Evolutionary conservation across 306 rosid genomes (phyloP).

Genomic region (Citrullus colocynthis): DNA sequence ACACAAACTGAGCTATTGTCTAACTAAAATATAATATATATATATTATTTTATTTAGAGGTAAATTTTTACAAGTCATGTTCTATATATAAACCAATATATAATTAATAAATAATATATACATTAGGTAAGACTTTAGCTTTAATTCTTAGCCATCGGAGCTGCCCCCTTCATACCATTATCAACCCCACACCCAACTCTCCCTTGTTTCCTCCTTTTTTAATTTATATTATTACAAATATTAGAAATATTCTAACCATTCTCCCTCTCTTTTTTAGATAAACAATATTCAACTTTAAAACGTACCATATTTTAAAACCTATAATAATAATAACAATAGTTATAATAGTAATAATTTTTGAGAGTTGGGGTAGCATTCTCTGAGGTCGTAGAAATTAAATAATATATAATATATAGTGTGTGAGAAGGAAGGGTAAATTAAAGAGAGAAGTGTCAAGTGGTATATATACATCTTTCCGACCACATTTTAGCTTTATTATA

Average conservation of each 20-base stretch:
- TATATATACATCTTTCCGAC: too few species aligned
- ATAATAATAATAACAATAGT: too few species aligned
- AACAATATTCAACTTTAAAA: too few species aligned
- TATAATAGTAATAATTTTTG: background rate
- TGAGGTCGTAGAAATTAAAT: slow-evolving; percentile 4
- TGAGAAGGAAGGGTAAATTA: slow-evolving; percentile 28
- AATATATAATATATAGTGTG: slow-evolving; percentile 22
- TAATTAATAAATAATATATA: background rate
- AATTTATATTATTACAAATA: too few species aligned
- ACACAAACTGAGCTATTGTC: background rate
- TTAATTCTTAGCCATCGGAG: background rate
- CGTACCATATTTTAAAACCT: too few species aligned
- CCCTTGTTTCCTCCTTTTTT: background rate
- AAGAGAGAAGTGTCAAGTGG: background rate
- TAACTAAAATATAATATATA: background rate
- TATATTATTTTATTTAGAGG: background rate
- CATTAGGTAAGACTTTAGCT: slow-evolving; percentile 4
- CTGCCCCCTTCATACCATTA: background rate
- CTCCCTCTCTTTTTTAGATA: too few species aligned
- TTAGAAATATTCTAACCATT: too few species aligned
- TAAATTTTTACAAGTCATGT: background rate
- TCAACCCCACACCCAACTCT: background rate
- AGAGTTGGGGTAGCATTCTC: slow-evolving; percentile 62
- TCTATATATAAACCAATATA: background rate
- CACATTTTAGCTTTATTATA: too few species aligned